phyloP scores from a whole-genome alignment of 139 green algal species.

The Tetradesmus lagerheimii region DNA sequence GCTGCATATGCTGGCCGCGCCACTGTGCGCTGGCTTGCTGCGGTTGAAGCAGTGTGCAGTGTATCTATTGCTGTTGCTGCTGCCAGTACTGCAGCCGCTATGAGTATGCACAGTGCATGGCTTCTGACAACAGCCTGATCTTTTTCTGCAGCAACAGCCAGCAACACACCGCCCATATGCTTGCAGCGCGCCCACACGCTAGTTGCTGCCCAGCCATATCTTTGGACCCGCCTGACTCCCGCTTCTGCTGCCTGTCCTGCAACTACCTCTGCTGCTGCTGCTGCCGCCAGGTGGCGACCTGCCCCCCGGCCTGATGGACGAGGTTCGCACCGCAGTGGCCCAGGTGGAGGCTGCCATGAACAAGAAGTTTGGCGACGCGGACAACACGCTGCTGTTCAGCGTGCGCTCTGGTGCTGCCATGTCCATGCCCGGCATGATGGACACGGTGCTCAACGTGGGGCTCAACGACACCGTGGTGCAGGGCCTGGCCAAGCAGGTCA shows the following conservation, averaged over 20 bases:
- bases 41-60: not conserved
- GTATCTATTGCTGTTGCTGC: not conserved
- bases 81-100: too few relatives aligned
- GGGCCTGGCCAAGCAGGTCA: conserved; percentile 69
- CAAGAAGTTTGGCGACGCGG: conserved; percentile 77
- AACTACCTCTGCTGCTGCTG: not conserved
- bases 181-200: too few relatives aligned
- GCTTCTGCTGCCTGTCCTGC: not conserved
- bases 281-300: conserved; percentile 58
- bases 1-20: too few relatives aligned
- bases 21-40: not conserved
- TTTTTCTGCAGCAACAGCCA: too few relatives aligned
- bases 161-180: too few relatives aligned
- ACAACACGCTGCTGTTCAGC: conserved; percentile 85
- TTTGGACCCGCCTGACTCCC: not conserved
- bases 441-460: conserved; percentile 94
- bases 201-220: too few relatives aligned
- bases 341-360: conserved; percentile 75
- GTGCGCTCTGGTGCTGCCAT: conserved; percentile 82
- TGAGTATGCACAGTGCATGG: too few relatives aligned
- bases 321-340: conserved; percentile 71
- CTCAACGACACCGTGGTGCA: conserved; percentile 85
- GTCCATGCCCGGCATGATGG: conserved; percentile 93
- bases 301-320: conserved; percentile 77
- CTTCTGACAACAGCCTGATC: too few relatives aligned